phyloP scores from a whole-genome alignment of 2,329 filamentous ascomycete genomes.

The Xylariomycetidae sp. region DNA sequence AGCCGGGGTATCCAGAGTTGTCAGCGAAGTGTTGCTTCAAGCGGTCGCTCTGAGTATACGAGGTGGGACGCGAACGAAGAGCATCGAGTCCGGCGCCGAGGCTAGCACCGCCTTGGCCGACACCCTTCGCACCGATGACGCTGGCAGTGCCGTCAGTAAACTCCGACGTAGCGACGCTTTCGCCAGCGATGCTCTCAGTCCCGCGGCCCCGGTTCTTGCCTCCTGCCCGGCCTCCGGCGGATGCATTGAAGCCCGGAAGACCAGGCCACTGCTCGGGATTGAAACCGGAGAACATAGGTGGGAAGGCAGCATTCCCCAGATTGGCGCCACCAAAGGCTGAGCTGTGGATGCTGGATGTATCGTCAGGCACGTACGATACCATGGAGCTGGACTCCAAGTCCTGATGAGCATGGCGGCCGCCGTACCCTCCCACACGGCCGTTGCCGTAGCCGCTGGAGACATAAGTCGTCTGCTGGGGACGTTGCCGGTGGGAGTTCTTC shows the following conservation, averaged over 20 bases:
- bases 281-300: conserved; percentile 93
- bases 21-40: conserved; percentile 86
- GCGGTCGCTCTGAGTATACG: conserved; percentile 77
- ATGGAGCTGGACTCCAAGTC: conserved; percentile 79
- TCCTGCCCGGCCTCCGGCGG: conserved; percentile 54
- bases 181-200: conserved; percentile 77
- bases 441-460: conserved; percentile 33
- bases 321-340: conserved; percentile 81
- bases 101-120: conserved; percentile 81
- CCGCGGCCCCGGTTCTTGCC: conserved; percentile 61
- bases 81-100: conserved; percentile 71
- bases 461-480: conserved; percentile 69
- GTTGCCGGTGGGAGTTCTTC: conserved; percentile 87
- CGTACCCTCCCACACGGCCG: conserved; percentile 32
- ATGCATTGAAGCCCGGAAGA: conserved; percentile 56
- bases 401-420: conserved; percentile 36
- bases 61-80: conserved; percentile 59
- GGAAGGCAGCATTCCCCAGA: conserved; percentile 71
- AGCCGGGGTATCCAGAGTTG: conserved; percentile 64
- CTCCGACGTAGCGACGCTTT: conserved; percentile 88
- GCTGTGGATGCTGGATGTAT: conserved; percentile 92
- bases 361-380: conserved; percentile 92
- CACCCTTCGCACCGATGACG: conserved; percentile 67
- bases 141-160: conserved; percentile 78
- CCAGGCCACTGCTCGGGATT: conserved; percentile 82